phyloP scores from a whole-genome alignment of 139 green algal species.

The Volvox africanus region DNA sequence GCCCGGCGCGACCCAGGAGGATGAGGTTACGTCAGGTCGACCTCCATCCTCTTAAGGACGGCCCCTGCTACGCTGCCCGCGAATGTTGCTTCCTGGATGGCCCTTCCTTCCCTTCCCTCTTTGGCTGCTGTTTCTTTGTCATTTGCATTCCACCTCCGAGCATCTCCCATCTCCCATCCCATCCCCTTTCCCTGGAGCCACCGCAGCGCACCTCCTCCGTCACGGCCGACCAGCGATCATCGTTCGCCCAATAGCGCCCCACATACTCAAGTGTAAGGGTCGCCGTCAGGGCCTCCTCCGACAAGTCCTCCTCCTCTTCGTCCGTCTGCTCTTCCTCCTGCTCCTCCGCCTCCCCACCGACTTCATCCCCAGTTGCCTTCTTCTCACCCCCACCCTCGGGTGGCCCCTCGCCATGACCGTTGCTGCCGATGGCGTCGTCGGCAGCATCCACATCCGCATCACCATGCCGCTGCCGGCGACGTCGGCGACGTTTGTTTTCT shows the following conservation, averaged over 20 bases:
- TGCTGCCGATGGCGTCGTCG: background rate
- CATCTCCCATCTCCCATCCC: too few species aligned
- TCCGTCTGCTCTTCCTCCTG: background rate
- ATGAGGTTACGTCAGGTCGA: too few species aligned
- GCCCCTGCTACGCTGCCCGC: too few species aligned
- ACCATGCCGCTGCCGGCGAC: background rate
- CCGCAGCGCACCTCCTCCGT: constrained; percentile 11
- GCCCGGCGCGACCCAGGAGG: too few species aligned
- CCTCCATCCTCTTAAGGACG: too few species aligned
- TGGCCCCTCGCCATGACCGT: background rate
- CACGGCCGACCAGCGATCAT: constrained; percentile 75
- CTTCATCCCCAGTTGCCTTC: too few species aligned
- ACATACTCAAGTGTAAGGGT: constrained; percentile 61
- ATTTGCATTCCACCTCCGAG: too few species aligned
- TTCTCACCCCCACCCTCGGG: background rate
- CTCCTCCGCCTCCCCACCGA: background rate
- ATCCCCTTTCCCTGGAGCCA: background rate
- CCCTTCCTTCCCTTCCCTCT: too few species aligned
- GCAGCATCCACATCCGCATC: background rate
- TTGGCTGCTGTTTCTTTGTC: too few species aligned
- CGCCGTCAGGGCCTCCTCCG: constrained; percentile 41
- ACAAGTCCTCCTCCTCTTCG: constrained; percentile 12
- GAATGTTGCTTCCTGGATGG: too few species aligned
- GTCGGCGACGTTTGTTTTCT: background rate
- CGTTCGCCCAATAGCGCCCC: constrained; percentile 67